These are phyloP conservation scores for Wickerhamomyces ciferrii DNA, from an alignment of 805 yeast species.

Conservation along the genomic window DNA sequence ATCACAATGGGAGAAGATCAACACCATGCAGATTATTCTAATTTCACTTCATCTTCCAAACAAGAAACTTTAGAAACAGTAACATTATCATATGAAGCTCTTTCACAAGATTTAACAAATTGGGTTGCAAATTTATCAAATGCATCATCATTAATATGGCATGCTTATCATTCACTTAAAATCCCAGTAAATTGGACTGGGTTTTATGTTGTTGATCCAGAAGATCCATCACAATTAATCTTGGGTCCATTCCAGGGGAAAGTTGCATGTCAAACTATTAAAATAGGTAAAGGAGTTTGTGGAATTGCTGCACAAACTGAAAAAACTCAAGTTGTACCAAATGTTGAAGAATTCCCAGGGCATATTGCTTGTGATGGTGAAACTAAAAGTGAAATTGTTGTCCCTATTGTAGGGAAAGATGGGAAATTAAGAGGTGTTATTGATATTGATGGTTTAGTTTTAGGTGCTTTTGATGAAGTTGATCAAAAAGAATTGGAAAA, in stretches of 20 bases:
- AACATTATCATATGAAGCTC: conserved; percentile 57
- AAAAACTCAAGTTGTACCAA: conserved; percentile 67
- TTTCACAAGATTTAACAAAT: conserved; percentile 56
- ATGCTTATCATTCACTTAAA: conserved; percentile 61
- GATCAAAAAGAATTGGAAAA: conserved; percentile 59
- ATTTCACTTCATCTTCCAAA: conserved; percentile 37
- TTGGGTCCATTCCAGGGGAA: conserved; percentile 96
- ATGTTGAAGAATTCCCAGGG: conserved; percentile 79
- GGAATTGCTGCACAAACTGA: conserved; percentile 68
- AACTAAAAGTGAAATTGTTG: conserved; percentile 89
- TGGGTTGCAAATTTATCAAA: conserved; percentile 92
- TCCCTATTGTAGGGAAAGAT: conserved; percentile 54
- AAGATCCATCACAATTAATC: conserved; percentile 40
- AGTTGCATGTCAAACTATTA: conserved; percentile 87
- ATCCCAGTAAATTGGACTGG: conserved; percentile 85
- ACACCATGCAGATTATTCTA: conserved; percentile 75
- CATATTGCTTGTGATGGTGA: conserved; percentile 98
- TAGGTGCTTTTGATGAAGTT: conserved; percentile 58
- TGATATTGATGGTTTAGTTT: conserved; percentile 74
- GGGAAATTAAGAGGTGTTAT: conserved; percentile 64
- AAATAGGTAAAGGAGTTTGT: conserved; percentile 84
- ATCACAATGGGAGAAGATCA: conserved; percentile 20
- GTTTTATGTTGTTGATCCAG: conserved; percentile 53
- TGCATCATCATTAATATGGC: conserved; percentile 83
- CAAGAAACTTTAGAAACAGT: conserved; percentile 54